Conservation (phyloP, 108 stramenopile species). For the Fragilariopsis cylindrus region DNA sequence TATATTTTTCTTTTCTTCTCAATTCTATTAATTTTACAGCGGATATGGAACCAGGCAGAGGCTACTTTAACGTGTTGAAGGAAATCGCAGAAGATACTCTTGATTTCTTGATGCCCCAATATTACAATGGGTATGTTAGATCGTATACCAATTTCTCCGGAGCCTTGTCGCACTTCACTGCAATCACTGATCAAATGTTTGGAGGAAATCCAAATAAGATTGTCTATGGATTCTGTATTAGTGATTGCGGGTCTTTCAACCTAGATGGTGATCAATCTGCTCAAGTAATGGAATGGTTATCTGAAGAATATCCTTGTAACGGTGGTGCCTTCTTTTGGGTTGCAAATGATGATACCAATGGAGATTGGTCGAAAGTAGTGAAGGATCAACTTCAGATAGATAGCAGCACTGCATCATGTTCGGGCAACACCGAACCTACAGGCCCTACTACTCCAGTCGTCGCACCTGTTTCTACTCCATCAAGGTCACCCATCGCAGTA, state of each 20-base stretch:
- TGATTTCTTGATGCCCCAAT: conserved; percentile 63
- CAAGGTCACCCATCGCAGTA: too few species aligned
- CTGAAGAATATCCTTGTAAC: conserved; percentile 32
- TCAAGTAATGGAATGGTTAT: conserved; percentile 33
- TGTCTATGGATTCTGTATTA: conserved; percentile 60
- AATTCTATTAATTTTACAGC: conserved; percentile 58
- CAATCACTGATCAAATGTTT: conserved; percentile 44
- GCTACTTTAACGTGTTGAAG: conserved; percentile 50
- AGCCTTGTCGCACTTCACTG: conserved; percentile 33
- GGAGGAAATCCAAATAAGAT: conserved; percentile 47
- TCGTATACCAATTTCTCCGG: not conserved
- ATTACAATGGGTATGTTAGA: conserved; percentile 43
- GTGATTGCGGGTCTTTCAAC: conserved; percentile 44
- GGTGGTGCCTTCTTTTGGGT: conserved; percentile 69
- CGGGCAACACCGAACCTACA: too few species aligned
- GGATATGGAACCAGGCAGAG: conserved; percentile 46
- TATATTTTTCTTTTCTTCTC: not conserved
- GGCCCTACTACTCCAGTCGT: too few species aligned
- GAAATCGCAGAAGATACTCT: conserved; percentile 21
- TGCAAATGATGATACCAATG: conserved; percentile 40
- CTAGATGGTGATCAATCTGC: conserved; percentile 37
- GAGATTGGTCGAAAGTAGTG: conserved; percentile 38
- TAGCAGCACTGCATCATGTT: too few species aligned
- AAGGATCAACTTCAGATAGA: not conserved
- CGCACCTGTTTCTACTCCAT: too few species aligned